Percentiles rank a stretch among this genome's conserved stretches.
These are phyloP conservation scores for Rutidosis leptorrhynchoides DNA, from an alignment of 129 eudicot species.

Conservation along the genomic window DNA sequence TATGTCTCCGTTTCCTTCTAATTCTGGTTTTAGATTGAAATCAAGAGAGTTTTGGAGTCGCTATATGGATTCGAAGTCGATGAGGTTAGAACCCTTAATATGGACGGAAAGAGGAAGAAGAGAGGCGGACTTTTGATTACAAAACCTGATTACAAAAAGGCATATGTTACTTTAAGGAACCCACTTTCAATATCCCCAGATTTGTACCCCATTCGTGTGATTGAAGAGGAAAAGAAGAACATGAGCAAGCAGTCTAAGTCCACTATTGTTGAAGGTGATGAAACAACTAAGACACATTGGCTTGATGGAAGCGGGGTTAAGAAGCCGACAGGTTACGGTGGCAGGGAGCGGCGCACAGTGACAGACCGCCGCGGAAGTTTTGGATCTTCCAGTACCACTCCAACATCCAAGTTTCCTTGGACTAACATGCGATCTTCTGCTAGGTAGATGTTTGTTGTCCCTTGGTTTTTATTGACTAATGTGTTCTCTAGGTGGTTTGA, in stretches of 20 bases:
- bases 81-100: constrained; percentile 78
- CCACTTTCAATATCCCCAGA: constrained; percentile 77
- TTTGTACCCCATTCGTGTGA: constrained; percentile 60
- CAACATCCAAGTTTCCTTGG: constrained; percentile 72
- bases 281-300: constrained; percentile 74
- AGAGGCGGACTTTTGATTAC: constrained; percentile 79
- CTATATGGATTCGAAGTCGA: constrained; percentile 90
- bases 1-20: constrained; percentile 4
- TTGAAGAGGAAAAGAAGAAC: constrained; percentile 69
- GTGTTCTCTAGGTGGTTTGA: constrained; percentile 12
- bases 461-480: not conserved
- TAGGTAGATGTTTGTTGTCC: constrained; percentile 31
- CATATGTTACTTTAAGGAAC: constrained; percentile 65
- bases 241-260: constrained; percentile 59
- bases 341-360: constrained; percentile 24
- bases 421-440: constrained; percentile 51
- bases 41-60: constrained; percentile 81
- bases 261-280: constrained; percentile 62
- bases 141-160: constrained; percentile 88
- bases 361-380: constrained; percentile 19
- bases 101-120: constrained; percentile 95
- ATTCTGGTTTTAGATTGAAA: constrained; percentile 55
- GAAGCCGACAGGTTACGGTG: constrained; percentile 30
- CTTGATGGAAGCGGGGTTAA: constrained; percentile 53
- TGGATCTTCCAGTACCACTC: not conserved